These are phyloP conservation scores for Sporothrix variecibatus DNA, from an alignment of 2,329 filamentous ascomycete species.

Conservation along the genomic window DNA sequence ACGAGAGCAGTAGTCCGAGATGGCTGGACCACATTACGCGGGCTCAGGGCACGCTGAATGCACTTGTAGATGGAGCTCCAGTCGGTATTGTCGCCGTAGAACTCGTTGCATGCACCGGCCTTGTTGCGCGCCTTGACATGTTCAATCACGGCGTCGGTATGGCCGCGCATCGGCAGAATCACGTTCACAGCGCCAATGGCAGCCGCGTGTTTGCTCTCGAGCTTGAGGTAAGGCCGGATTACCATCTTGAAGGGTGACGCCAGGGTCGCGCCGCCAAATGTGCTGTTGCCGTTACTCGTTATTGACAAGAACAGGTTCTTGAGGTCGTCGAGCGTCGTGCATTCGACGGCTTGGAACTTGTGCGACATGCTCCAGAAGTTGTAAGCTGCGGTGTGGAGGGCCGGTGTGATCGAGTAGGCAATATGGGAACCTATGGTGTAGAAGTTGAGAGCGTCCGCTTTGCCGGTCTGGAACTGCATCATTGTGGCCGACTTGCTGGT, in stretches of 20 bases:
- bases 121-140: conserved; percentile 61
- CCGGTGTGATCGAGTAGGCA: conserved; percentile 69
- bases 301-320: conserved; percentile 59
- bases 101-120: conserved; percentile 60
- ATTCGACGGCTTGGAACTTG: conserved; percentile 61
- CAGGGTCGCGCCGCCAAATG: conserved; percentile 69
- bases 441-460: conserved; percentile 66
- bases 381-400: conserved; percentile 72
- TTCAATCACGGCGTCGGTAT: conserved; percentile 44
- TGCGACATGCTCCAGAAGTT: conserved; percentile 67
- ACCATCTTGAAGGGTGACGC: conserved; percentile 71
- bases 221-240: conserved; percentile 64
- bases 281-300: conserved; percentile 31
- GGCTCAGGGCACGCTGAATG: conserved; percentile 68
- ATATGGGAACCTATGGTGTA: conserved; percentile 69
- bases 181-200: conserved; percentile 75
- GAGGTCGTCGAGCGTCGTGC: conserved; percentile 61
- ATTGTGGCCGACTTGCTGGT: conserved; percentile 60
- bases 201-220: conserved; percentile 67
- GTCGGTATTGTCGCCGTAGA: conserved; percentile 60
- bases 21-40: conserved; percentile 61
- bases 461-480: conserved; percentile 61
- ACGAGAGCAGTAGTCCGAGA: conserved; percentile 57
- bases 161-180: conserved; percentile 64
- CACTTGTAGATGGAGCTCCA: conserved; percentile 52